A percentile compares a stretch with the other conserved stretches of the same genome.
These are phyloP conservation scores for Sphagnurus paluster DNA, from an alignment of 1,284 basidiomycete genomes.

Conservation along the genomic window DNA sequence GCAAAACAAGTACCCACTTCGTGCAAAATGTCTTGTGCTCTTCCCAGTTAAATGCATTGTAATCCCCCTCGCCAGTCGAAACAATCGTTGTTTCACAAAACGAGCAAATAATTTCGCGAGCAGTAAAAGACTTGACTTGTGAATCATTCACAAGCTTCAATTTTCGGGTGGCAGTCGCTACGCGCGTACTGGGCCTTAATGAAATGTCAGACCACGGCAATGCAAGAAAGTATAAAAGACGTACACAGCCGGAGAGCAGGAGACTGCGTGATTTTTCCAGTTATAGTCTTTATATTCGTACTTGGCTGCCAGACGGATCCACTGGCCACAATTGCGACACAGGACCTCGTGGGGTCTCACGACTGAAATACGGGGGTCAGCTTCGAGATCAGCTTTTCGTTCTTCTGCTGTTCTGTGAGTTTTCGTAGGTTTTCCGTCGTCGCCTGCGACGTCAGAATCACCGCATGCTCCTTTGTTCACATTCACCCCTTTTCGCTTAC, in stretches of 20 bases:
- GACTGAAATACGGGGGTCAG: conserved; percentile 50
- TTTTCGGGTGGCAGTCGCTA: conserved; percentile 60
- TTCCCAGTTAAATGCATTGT: conserved; percentile 57
- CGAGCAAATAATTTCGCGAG: conserved; percentile 48
- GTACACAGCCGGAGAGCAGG: conserved; percentile 42
- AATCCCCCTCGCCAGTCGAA: conserved; percentile 50
- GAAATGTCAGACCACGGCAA: background rate
- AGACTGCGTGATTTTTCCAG: conserved; percentile 53
- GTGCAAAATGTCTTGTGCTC: conserved; percentile 55
- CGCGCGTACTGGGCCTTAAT: conserved; percentile 45
- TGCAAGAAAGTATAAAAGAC: conserved; percentile 14
- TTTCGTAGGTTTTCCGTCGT: conserved; percentile 11
- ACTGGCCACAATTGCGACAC: conserved; percentile 60
- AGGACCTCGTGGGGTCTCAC: conserved; percentile 50
- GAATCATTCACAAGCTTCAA: conserved; percentile 59
- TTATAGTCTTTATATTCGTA: conserved; percentile 44
- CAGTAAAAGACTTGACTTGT: conserved; percentile 48
- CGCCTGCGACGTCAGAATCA: conserved; percentile 26
- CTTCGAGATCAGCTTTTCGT: conserved; percentile 49
- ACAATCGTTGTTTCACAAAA: conserved; percentile 44
- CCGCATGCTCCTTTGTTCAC: conserved; percentile 12
- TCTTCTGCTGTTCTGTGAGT: conserved; percentile 31
- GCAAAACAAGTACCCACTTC: conserved; percentile 33
- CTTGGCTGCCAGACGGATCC: conserved; percentile 50
- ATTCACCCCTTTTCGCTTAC: background rate